Evolutionary conservation across 306 rosid genomes (phyloP).

Genomic region (Clitoria ternatea): DNA sequence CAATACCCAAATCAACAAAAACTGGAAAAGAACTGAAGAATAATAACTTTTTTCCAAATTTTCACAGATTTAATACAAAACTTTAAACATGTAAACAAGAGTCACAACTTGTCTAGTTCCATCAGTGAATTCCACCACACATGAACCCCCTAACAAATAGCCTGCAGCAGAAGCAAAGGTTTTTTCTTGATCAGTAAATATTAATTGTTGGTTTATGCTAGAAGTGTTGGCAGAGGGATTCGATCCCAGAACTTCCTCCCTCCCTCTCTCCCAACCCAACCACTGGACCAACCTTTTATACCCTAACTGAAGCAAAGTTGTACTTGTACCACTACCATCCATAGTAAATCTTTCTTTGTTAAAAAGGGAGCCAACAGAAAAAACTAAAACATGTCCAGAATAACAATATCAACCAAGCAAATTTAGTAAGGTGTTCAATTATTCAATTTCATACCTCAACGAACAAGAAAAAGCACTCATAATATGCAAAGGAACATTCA

Average conservation of each 20-base stretch:
- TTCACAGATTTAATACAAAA: not conserved
- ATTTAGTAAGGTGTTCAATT: not conserved
- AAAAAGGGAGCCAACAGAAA: not conserved
- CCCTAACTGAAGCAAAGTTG: not conserved
- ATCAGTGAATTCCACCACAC: not conserved
- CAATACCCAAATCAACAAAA: constrained; percentile 20
- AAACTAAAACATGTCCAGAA: not conserved
- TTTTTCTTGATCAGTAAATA: no score
- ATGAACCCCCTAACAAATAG: not conserved
- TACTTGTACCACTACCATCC: no score
- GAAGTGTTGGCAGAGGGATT: no score
- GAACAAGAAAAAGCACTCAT: not conserved
- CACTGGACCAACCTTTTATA: no score
- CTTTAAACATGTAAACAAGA: not conserved
- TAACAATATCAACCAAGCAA: constrained; percentile 5
- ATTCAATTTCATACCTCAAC: not conserved
- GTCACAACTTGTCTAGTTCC: not conserved
- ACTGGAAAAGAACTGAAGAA: not conserved
- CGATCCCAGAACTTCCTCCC: no score
- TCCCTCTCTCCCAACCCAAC: no score
- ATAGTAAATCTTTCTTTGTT: not conserved
- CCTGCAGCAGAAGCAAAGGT: not conserved
- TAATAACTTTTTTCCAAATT: not conserved
- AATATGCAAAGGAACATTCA: not conserved
- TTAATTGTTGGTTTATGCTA: no score